Conservation (phyloP, 768 basidiomycete species). For the Hypsizygus marmoreus region DNA sequence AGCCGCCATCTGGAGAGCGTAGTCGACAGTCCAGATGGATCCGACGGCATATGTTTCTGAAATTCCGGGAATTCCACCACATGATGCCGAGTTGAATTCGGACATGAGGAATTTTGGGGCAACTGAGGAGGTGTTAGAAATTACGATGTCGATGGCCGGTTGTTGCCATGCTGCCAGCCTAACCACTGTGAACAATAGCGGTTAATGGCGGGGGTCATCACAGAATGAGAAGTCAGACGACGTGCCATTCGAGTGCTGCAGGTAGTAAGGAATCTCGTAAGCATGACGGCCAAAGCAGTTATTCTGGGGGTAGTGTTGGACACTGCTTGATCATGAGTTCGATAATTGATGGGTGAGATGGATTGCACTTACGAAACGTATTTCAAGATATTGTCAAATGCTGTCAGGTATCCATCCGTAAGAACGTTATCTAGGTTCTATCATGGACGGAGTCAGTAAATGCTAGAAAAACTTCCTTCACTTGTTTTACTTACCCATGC, state of each 20-base stretch:
- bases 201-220: constrained; percentile 3
- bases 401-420: constrained; percentile 39
- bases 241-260: constrained; percentile 48
- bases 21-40: constrained; percentile 53
- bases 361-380: constrained; percentile 44
- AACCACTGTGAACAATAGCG: constrained; percentile 29
- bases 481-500: constrained; percentile 40
- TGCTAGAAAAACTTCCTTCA: background rate
- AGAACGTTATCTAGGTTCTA: constrained; percentile 47
- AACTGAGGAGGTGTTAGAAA: constrained; percentile 29
- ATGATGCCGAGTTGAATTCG: constrained; percentile 56
- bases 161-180: constrained; percentile 47
- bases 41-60: constrained; percentile 54
- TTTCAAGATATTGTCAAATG: constrained; percentile 41
- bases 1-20: constrained; percentile 52
- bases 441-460: background rate
- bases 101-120: constrained; percentile 47
- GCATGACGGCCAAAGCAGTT: constrained; percentile 39
- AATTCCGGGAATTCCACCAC: constrained; percentile 51
- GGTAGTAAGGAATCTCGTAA: constrained; percentile 44
- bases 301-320: constrained; percentile 58
- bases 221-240: constrained; percentile 3
- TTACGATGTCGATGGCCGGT: constrained; percentile 37
- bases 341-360: background rate
- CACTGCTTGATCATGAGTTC: too few species aligned